Evolutionary conservation across 176 grass and related monocot species (phyloP), one percentile per base, ranked within the genome.

Genomic region (Ensete ventricosum): DNA sequence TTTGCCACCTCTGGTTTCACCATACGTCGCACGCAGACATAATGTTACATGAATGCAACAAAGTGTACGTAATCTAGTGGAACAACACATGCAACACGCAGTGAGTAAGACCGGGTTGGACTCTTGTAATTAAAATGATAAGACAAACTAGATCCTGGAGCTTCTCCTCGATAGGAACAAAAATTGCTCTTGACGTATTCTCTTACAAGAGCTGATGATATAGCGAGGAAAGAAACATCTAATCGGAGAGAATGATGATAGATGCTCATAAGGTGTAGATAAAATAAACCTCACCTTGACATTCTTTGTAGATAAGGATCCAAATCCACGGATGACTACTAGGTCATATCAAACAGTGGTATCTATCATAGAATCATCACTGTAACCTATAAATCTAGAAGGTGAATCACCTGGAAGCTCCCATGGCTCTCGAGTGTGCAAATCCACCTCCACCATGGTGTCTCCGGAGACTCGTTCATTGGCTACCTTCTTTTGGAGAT

Each of bases 1-100:
- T 82, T 92, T 9, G 90, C 90, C 11, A 87, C 87, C 5, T 92
- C 90, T 92, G 55, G 55, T 63, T 63, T 63, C 22, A 63, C n/a
- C 60, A 43, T 43, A 43, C 34, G 34, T 43, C 5, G 34, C 34
- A 43, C 34, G 34, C 34, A 43, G 34, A 43, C 34, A 43, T 43
- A 43, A 0, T 43, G 34, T 43, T 16, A 11, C 11, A 68, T 16
- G 24, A 21, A 49, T 67, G 65, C 29, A 43, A 23, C 26, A 68
- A 29, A 68, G 13, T 29, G 12, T 29, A 21, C 34, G 34, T 43
- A 43, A 43, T 43, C 34, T 43, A 43, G 34, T 43, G 34, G 4
- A 43, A 6, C 34, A 43, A 43, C 25, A 2, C 48, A 72, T 14
- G 49, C 8, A 8, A 11, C 11, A 23, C 11, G 13, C 16, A 59